A percentile compares a stretch with the other conserved stretches of the same genome.
phyloP scores from a whole-genome alignment of 2,329 filamentous ascomycete genomes.

The Aspergillus felis region DNA sequence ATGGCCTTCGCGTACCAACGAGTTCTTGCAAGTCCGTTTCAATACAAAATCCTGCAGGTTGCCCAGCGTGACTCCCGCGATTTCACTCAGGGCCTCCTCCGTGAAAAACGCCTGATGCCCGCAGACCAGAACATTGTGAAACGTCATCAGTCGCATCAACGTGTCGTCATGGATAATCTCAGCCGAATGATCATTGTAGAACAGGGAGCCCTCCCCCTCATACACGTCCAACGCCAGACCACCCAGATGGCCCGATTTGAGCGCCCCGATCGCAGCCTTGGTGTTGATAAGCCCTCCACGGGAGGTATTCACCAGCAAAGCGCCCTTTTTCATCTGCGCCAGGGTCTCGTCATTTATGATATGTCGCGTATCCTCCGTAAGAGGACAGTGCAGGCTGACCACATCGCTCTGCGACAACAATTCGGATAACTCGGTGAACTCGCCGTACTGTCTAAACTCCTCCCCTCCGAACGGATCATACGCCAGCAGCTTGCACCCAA shows the following conservation, averaged over 20 bases:
- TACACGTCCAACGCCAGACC: constrained; percentile 66
- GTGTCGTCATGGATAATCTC: constrained; percentile 65
- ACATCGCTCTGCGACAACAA: constrained; percentile 57
- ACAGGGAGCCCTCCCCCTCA: constrained; percentile 57
- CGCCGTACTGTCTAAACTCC: constrained; percentile 47
- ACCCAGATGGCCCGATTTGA: constrained; percentile 59
- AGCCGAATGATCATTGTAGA: constrained; percentile 62
- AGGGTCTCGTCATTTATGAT: constrained; percentile 57
- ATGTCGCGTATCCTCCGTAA: constrained; percentile 57
- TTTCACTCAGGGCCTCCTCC: constrained; percentile 60
- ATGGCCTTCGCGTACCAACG: constrained; percentile 28
- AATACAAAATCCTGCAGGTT: constrained; percentile 47
- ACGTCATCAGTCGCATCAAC: constrained; percentile 63
- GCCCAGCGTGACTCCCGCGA: constrained; percentile 56
- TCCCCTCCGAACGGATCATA: constrained; percentile 55
- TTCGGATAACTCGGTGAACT: constrained; percentile 52
- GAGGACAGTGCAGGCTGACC: constrained; percentile 63
- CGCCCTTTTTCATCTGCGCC: constrained; percentile 54
- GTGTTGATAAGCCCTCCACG: constrained; percentile 63
- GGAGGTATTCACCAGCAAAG: constrained; percentile 62
- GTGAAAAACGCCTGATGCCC: constrained; percentile 70
- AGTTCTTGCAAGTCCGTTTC: constrained; percentile 25
- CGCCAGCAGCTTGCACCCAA: constrained; percentile 60
- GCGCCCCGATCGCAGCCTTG: constrained; percentile 54
- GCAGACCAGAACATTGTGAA: constrained; percentile 63